These are phyloP conservation scores for Yarrowia sp. DNA, from an alignment of 805 yeast genomes.

Conservation along the genomic window DNA sequence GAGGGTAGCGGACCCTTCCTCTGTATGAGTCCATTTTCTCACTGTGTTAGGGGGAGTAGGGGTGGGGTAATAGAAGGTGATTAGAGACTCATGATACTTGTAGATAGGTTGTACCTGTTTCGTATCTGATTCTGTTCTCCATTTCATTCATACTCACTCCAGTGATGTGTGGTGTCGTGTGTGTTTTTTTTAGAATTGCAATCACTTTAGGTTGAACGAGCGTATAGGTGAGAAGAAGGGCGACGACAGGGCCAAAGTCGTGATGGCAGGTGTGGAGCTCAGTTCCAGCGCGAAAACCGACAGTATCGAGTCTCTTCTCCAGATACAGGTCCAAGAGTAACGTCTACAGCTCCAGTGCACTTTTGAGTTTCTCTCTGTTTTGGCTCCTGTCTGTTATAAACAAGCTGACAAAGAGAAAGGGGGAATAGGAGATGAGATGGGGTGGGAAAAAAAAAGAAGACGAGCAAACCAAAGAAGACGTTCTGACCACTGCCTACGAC, in stretches of 20 bases:
- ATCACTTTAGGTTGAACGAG: conserved; percentile 20
- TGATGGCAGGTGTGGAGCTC: too few species aligned
- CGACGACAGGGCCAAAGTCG: too few species aligned
- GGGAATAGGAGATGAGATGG: not conserved
- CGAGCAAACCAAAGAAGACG: too few species aligned
- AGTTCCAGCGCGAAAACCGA: too few species aligned
- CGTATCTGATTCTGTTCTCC: too few species aligned
- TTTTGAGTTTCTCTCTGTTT: conserved; percentile 12
- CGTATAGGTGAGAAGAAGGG: not conserved
- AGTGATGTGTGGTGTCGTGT: conserved; percentile 9
- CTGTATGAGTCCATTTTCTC: conserved; percentile 36
- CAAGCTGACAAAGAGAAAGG: not conserved
- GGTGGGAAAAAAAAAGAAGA: too few species aligned
- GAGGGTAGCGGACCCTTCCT: conserved; percentile 35
- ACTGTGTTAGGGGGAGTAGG: conserved; percentile 7
- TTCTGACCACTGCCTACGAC: too few species aligned
- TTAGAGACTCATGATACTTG: too few species aligned
- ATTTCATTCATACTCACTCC: not conserved
- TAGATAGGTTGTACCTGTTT: too few species aligned
- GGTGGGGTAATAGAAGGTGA: too few species aligned
- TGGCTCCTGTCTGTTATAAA: conserved; percentile 4
- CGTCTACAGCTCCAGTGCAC: conserved; percentile 18
- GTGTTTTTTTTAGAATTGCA: conserved; percentile 6
- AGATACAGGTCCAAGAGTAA: too few species aligned
- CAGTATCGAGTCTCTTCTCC: too few species aligned